Percentiles rank a stretch among this genome's conserved stretches.
phyloP scores from a whole-genome alignment of 192 early-diverging fungal species.

The Coemansia sp. region DNA sequence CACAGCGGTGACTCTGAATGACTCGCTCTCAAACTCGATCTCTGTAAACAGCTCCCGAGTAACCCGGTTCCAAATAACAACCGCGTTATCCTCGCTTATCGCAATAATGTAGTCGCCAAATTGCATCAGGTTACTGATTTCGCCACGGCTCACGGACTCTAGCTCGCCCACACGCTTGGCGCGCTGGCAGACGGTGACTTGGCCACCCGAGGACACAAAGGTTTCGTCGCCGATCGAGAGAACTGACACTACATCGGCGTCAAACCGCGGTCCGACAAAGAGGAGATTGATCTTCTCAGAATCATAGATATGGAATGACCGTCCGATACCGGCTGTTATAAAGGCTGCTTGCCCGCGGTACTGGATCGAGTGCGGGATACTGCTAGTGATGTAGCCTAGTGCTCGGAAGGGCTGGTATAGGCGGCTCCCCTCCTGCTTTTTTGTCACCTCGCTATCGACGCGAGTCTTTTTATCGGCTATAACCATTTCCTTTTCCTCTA shows the following conservation, averaged over 20 bases:
- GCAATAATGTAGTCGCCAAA: conserved; percentile 78
- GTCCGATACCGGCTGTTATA: conserved; percentile 84
- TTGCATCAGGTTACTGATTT: conserved; percentile 64
- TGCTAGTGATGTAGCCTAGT: conserved; percentile 85
- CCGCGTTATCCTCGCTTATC: conserved; percentile 74
- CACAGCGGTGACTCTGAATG: conserved; percentile 70
- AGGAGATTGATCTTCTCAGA: conserved; percentile 75
- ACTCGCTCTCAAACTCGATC: conserved; percentile 66
- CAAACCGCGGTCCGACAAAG: conserved; percentile 73
- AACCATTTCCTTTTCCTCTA: conserved; percentile 4
- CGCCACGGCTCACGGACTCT: conserved; percentile 31
- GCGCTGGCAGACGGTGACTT: conserved; percentile 63
- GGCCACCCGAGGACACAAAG: conserved; percentile 69
- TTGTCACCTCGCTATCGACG: not conserved
- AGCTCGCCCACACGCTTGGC: conserved; percentile 38
- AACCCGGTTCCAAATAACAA: conserved; percentile 76
- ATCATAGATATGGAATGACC: conserved; percentile 88
- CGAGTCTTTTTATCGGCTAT: conserved; percentile 36
- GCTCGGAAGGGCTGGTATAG: conserved; percentile 89
- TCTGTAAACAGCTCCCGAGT: conserved; percentile 69
- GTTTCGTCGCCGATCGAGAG: conserved; percentile 68
- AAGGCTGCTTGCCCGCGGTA: conserved; percentile 72
- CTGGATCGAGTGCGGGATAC: conserved; percentile 78
- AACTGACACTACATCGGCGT: conserved; percentile 68
- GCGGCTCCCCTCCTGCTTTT: conserved; percentile 32